Evolutionary conservation across 2,329 filamentous ascomycete genomes (phyloP).

Genomic region (Ascomycota sp.): DNA sequence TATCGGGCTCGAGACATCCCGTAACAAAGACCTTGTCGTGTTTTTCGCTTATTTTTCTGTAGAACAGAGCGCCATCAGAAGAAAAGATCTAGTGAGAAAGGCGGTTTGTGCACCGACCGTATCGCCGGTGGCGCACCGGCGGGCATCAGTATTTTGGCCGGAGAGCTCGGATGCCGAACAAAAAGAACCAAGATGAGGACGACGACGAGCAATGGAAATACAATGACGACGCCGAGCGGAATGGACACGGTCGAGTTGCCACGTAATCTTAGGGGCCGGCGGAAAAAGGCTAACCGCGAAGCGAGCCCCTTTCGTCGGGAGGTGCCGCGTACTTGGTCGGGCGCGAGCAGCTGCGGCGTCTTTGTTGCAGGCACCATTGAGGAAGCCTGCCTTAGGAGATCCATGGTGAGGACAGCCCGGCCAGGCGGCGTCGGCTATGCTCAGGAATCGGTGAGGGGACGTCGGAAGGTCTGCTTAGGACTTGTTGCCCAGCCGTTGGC

Average conservation of each 20-base stretch:
- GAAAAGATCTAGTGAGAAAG: neutral
- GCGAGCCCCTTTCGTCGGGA: slow-evolving; percentile 19
- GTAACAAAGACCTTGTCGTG: slow-evolving; percentile 92
- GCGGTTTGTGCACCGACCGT: slow-evolving; percentile 37
- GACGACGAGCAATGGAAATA: slow-evolving; percentile 84
- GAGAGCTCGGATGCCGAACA: slow-evolving; percentile 66
- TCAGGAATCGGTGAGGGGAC: neutral
- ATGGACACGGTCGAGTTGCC: slow-evolving; percentile 86
- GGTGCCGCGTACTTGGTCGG: slow-evolving; percentile 25
- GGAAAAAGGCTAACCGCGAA: slow-evolving; percentile 56
- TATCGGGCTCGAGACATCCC: slow-evolving; percentile 70
- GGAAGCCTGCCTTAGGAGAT: slow-evolving; percentile 35
- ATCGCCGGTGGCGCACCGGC: slow-evolving; percentile 75
- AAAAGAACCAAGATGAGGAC: slow-evolving; percentile 80
- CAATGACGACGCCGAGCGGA: slow-evolving; percentile 74
- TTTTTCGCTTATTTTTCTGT: slow-evolving; percentile 87
- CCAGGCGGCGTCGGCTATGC: slow-evolving; percentile 22
- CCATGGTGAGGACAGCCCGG: slow-evolving; percentile 22
- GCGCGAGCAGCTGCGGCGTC: slow-evolving; percentile 23
- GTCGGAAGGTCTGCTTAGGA: neutral
- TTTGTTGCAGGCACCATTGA: slow-evolving; percentile 24
- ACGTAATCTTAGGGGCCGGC: slow-evolving; percentile 67
- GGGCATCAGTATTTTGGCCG: slow-evolving; percentile 69
- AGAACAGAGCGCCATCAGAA: slow-evolving; percentile 4
- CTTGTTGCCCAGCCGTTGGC: too few relatives aligned